Evolutionary conservation across 2,329 filamentous ascomycete species (phyloP), one percentile per base, ranked within the genome.

Genomic region (Ophiostoma himal-ulmi): DNA sequence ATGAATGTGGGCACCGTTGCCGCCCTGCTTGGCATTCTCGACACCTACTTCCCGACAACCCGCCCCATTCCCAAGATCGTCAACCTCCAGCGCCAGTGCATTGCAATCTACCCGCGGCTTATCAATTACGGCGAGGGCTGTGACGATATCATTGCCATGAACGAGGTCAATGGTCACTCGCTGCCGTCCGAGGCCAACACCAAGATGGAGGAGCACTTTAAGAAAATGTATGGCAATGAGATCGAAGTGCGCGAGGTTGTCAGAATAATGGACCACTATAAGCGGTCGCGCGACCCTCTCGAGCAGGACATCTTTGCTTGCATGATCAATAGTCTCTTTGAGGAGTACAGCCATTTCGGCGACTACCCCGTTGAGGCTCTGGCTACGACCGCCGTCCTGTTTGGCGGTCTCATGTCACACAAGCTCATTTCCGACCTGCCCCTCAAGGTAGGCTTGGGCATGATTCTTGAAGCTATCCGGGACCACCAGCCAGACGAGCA

Each of bases 311-410:
- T 97, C 7, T 99, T 99, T 78, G 92, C 94, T 17, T 97, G 94
- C 81, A 99, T 99, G 93, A 96, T 99, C 48, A 94, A 97, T 76
- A 95, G 95, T 0, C 83, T 99, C 4, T 97, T 99, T 75, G 95
- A 99, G 76, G 95, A 99, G 81, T 99, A 97, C 78, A 90, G 90
- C 70, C 96, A 97, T 77, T 99, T 97, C 78, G 88, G 91, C 57
- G 94, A 96, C 76, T 99, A 99, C 78, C 96, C 96, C 0, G 84
- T 97, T n/a, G 94, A 97, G 77, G 95, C 95, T 6, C 83, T 99
- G 68, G 94, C 94, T 8, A 98, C 94, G 13, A 99, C 95, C 0
- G 94, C 95, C 4, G 94, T 99, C 11, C 86, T 99, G 37, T 99
- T 99, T 78, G 95, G 95, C 70, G 95, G 94, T 37, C 95, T 98